Base-by-base conservation (phyloP, 2,329 filamentous ascomycete genomes). In the Plectosphaerella sp. region DNA sequence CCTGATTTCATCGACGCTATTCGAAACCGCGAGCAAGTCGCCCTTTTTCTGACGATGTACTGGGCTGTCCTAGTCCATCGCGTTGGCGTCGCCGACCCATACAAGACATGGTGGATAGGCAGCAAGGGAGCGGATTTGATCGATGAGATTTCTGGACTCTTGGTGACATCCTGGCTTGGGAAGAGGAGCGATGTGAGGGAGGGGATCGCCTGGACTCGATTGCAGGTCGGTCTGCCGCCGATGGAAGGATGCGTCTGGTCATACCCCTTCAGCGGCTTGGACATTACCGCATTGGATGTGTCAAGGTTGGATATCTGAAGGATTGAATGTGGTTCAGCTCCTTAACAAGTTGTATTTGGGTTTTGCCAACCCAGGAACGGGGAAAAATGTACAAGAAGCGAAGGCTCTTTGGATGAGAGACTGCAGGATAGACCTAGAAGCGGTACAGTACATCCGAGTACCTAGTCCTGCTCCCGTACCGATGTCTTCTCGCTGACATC, bases 31-130 rank as follows among this genome's bases (percentile, higher is more conserved):
- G 67, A 72, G 33, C 70, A 68, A 0, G 59, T 72, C 37, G 63
- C 68, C 12, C 49, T 72, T 28, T 64, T 72, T n/a, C 58, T 72
- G 4, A 54, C 70, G 51, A 60, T 71, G 60, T 66, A 70, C 47
- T 72, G 69, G 68, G 62, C 64, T 1, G 67, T 72, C n/a, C 59
- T 70, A 46, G 54, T 72, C 9, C 53, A 64, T 15, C 45, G 50
- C 4, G 24, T 33, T 1, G 20, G 14, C 35, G 9, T 39, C 16
- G 22, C 16, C 45, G 45, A 35, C 16, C 45, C 28, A 7, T 15
- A 41, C 16, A 47, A 46, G 24, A 28, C 35, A 15, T 52, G 45
- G 45, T 52, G 45, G 45, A 25, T 25, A 7, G 18, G 25, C 18
- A 43, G 7, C 18, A 24, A 14, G 15, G 50, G 45, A 3, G 10